Evolutionary conservation across 176 grass and related monocot species (phyloP), one percentile per base, ranked within the genome.

Genomic region (Hyparrhenia diplandra): DNA sequence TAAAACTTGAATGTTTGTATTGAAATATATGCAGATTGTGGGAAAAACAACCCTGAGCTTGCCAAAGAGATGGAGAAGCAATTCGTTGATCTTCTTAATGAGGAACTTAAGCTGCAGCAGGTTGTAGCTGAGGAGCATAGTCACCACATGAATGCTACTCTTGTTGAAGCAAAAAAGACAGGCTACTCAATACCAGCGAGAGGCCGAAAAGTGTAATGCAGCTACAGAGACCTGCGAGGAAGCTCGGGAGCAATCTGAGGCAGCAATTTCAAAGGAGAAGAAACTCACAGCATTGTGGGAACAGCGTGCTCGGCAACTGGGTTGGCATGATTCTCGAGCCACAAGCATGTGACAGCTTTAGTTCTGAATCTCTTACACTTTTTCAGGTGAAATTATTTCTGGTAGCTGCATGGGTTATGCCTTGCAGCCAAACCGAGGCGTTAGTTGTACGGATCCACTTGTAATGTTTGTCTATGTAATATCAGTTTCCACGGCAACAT

Each of bases 211-310:
- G 67, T 99, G 96, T 65, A 95, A 91, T 74, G 90, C 90, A 31
- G 96, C 96, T 10, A 99, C 96, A 16, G 96, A 99, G 74, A 89
- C 93, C 2, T 95, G 94, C 0, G 94, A 97, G 83, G 94, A 92
- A 91, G 87, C 94, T 8, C 83, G 94, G 64, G 94, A 99, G 79
- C 79, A 62, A 74, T 90, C 90, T 5, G 75, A 93, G 37, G 85
- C 76, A 30, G 85, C 80, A 11, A 73, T 95, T 72, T 82, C 84
- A 2, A 99, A 90, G 87, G 96, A 97, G 80, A 94, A 83, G 73
- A 97, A 94, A 80, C 73, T 94, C 55, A 94, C 91, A 24, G 23
- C 82, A 75, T 17, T 97, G 17, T 97, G 94, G 94, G 87, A 97
- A 81, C 80, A 61, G 14, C 89, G 94, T 73, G 91, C 94, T 60